Evolutionary conservation across 345 rosid genomes (phyloP).

Genomic region (Stellera chamaejasme): DNA sequence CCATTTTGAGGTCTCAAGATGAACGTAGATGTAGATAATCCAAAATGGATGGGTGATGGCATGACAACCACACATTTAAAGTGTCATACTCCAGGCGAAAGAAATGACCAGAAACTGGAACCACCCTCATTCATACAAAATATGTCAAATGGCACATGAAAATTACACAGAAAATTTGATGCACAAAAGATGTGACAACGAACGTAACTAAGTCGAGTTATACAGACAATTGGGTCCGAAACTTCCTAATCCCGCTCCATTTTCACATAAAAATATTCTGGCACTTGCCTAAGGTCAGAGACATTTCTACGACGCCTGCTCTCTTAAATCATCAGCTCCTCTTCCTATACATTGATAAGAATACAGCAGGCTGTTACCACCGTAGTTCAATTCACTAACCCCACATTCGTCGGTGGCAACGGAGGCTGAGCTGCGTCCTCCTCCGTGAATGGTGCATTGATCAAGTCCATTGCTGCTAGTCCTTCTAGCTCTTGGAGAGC

Average conservation of each 20-base stretch:
- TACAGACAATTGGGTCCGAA: slow-evolving; percentile 12
- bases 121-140: too few relatives aligned
- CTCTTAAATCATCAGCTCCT: background rate
- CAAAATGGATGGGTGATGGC: too few relatives aligned
- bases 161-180: too few relatives aligned
- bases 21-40: too few relatives aligned
- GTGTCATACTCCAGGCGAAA: too few relatives aligned
- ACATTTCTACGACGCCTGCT: slow-evolving; percentile 13
- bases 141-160: too few relatives aligned
- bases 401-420: background rate
- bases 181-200: too few relatives aligned
- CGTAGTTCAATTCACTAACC: background rate
- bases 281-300: slow-evolving; percentile 13
- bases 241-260: slow-evolving; percentile 14
- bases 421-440: slow-evolving; percentile 14
- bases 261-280: slow-evolving; percentile 3
- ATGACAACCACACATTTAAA: too few relatives aligned
- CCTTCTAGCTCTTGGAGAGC: slow-evolving; percentile 65
- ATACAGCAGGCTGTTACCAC: background rate
- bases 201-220: background rate
- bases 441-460: slow-evolving; percentile 20
- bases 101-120: too few relatives aligned
- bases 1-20: too few relatives aligned
- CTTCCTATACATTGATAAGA: background rate
- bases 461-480: slow-evolving; percentile 37